Conservation (phyloP, 2,329 filamentous ascomycete species). For the Paradendryphiella salina region DNA sequence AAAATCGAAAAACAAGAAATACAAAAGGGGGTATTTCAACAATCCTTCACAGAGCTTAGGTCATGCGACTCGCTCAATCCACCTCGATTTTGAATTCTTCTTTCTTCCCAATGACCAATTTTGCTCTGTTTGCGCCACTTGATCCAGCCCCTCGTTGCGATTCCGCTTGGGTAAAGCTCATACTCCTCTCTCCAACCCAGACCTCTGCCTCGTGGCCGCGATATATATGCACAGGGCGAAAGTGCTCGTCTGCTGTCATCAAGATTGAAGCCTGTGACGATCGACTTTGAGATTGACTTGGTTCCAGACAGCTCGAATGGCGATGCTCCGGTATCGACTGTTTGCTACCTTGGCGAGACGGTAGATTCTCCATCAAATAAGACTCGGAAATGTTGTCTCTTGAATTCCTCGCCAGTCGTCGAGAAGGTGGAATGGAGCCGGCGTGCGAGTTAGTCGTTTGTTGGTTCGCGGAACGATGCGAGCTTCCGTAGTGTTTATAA, state of each 20-base stretch:
- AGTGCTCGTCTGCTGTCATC: constrained; percentile 24
- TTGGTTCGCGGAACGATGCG: neutral
- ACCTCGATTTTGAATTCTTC: constrained; percentile 39
- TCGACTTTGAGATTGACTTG: neutral
- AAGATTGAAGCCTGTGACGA: constrained; percentile 12
- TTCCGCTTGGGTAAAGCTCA: constrained; percentile 23
- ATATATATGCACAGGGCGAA: constrained; percentile 29
- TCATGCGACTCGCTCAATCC: constrained; percentile 24
- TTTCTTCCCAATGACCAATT: constrained; percentile 37
- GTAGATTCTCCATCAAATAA: constrained; percentile 19
- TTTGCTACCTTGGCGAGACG: constrained; percentile 11
- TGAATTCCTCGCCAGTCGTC: neutral
- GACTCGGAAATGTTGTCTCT: constrained; percentile 16
- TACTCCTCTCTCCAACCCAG: constrained; percentile 25
- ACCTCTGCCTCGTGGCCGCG: constrained; percentile 29
- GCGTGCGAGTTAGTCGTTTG: neutral
- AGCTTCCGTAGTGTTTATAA: constrained; percentile 17
- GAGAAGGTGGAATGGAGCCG: neutral
- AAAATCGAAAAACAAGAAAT: neutral
- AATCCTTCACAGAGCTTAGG: neutral
- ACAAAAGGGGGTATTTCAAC: constrained; percentile 12
- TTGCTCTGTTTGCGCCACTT: constrained; percentile 14
- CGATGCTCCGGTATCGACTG: constrained; percentile 1
- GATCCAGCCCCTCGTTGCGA: constrained; percentile 2
- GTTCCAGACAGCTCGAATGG: neutral